Evolutionary conservation across 2,329 filamentous ascomycete species (phyloP).

Genomic region (Arthrinium puccinioides): DNA sequence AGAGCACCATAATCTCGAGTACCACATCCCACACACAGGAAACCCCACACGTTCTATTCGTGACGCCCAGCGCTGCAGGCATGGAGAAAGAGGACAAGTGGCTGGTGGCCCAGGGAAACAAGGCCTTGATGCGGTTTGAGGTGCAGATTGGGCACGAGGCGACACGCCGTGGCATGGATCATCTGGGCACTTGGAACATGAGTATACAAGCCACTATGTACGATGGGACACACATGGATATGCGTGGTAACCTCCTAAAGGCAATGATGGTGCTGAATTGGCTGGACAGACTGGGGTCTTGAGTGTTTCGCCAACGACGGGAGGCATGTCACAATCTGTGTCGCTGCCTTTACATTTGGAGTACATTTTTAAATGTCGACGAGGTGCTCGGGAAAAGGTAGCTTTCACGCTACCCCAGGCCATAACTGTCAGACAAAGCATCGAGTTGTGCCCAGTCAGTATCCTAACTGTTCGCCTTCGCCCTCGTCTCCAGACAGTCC

Average conservation of each 20-base stretch:
- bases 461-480: background rate
- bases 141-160: slow-evolving; percentile 27
- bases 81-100: slow-evolving; percentile 37
- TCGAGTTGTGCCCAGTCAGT: background rate
- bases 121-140: slow-evolving; percentile 38
- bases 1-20: slow-evolving; percentile 19
- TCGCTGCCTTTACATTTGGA: background rate
- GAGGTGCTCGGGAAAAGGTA: background rate
- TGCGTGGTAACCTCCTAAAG: slow-evolving; percentile 39
- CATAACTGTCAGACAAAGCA: background rate
- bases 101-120: slow-evolving; percentile 38
- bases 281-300: slow-evolving; percentile 26
- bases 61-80: slow-evolving; percentile 39
- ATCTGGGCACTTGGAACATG: slow-evolving; percentile 44
- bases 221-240: slow-evolving; percentile 40
- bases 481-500: background rate
- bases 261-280: slow-evolving; percentile 43
- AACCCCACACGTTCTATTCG: slow-evolving; percentile 23
- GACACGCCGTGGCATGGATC: slow-evolving; percentile 29
- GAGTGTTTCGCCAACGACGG: background rate
- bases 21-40: slow-evolving; percentile 7
- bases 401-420: background rate
- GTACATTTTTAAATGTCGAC: background rate
- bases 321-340: background rate
- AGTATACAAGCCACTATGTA: slow-evolving; percentile 38